Conservation (phyloP, 441 rosid species). For the Erodium texanum region DNA sequence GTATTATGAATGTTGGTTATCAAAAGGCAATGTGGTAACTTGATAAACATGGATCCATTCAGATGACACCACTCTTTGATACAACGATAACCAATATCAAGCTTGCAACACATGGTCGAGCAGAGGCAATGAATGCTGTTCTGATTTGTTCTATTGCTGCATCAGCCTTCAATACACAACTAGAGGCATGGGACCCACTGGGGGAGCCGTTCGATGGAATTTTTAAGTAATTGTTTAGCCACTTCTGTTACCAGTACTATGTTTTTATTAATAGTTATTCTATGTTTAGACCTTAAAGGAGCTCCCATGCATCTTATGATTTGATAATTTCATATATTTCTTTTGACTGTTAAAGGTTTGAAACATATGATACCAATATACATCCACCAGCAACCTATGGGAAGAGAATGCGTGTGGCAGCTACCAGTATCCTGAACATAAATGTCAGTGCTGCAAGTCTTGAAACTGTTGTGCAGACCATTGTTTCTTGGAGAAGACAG, state of each 20-base stretch:
- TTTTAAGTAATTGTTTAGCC: conserved; percentile 60
- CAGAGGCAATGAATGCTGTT: conserved; percentile 97
- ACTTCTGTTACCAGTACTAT: conserved; percentile 12
- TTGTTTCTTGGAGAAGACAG: conserved; percentile 92
- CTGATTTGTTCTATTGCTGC: conserved; percentile 92
- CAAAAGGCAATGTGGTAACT: background rate
- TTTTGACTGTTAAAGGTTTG: conserved; percentile 50
- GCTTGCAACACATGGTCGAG: conserved; percentile 90
- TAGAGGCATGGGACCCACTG: conserved; percentile 99
- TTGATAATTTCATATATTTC: background rate
- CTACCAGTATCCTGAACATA: conserved; percentile 74
- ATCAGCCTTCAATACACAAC: conserved; percentile 83
- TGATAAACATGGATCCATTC: conserved; percentile 30
- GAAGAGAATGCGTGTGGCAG: conserved; percentile 77
- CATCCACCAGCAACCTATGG: conserved; percentile 60
- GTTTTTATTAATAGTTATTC: background rate
- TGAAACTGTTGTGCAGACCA: conserved; percentile 63
- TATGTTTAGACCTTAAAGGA: background rate
- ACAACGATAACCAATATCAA: conserved; percentile 83
- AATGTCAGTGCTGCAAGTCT: conserved; percentile 90
- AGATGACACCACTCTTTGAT: conserved; percentile 97
- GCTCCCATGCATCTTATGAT: background rate
- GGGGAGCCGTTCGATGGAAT: conserved; percentile 99
- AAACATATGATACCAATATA: conserved; percentile 66
- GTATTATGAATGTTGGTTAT: background rate